phyloP scores from a whole-genome alignment of 768 basidiomycete genomes.

The Stropharia rugosoannulata region DNA sequence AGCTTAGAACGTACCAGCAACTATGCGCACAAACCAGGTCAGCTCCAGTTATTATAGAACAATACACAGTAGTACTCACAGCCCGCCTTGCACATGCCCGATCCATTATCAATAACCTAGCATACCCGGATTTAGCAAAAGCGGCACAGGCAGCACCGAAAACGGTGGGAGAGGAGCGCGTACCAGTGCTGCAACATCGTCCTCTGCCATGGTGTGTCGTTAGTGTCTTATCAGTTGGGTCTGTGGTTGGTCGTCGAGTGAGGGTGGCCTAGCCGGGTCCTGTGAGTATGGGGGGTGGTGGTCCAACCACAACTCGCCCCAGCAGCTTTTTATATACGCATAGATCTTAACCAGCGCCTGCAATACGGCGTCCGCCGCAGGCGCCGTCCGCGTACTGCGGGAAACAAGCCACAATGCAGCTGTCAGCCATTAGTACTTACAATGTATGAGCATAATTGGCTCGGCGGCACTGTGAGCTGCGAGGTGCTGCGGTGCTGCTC shows the following conservation, averaged over 20 bases:
- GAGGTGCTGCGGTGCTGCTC: background rate
- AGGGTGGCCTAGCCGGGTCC: background rate
- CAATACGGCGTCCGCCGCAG: no score
- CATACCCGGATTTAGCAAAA: background rate
- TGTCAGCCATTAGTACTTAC: background rate
- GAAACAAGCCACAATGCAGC: background rate
- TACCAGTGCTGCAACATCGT: conserved; percentile 49
- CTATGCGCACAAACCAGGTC: conserved; percentile 33
- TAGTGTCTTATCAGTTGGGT: background rate
- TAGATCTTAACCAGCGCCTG: no score
- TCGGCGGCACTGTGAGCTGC: background rate
- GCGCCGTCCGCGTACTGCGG: no score
- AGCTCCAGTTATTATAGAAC: conserved; percentile 7
- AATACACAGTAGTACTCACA: conserved; percentile 52
- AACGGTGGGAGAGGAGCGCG: conserved; percentile 25
- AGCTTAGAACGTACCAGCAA: conserved; percentile 57
- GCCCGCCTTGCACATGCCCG: conserved; percentile 99
- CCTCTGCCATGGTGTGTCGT: conserved; percentile 11
- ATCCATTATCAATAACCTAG: conserved; percentile 90
- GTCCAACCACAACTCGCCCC: background rate
- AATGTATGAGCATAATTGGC: background rate
- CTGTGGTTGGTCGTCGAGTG: background rate
- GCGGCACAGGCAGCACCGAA: background rate
- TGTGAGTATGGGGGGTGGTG: background rate
- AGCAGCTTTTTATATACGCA: background rate